Evolutionary conservation across 192 early-diverging fungal genomes (phyloP), one percentile per base, ranked within the genome.

Genomic region (Coemansia sp.): DNA sequence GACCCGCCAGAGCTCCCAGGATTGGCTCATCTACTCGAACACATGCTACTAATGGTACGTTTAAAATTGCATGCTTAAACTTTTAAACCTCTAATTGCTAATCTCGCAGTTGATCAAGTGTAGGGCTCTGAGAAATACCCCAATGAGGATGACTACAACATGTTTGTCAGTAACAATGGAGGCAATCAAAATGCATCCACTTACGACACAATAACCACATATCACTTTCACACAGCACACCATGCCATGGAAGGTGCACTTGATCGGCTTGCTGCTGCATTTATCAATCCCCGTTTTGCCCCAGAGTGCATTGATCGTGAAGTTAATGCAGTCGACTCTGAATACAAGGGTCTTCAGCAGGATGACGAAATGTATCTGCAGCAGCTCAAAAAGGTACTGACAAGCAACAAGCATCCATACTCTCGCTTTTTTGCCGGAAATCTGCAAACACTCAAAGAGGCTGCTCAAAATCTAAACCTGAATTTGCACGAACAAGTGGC

Each of bases 301-400:
- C 85, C 87, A 21, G 84, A 83, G 19, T 90, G 90, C 65, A 91
- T 89, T 10, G 93, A 94, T 32, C 85, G 93, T 23, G 94, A 98
- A 72, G 70, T 96, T 59, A 82, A 86, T 15, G 93, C 93, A 1
- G 94, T 98, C 4, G 93, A 98, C 75, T 94, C 94, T 1, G 95
- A 98, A 60, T 91, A 92, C 79, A 91, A 92, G 56, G 88, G 90
- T 57, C 90, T 92, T 63, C 55, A 91, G 19, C 91, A 93, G 62
- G 75, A 73, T n/a, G 93, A 95, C 0, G 5, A n/a, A 32, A 25
- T n/a, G 22, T 8, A 57, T 17, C 17, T n/a, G 78, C 8, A 15
- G 21, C 38, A 62, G 39, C 25, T 69, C 10, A 15, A 14, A n/a
- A 25, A 43, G 29, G 38, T 22, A 1, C 23, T 58, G 2, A 25